Conservation (phyloP, 2,329 filamentous ascomycete genomes). For the Calonectria naviculata region DNA sequence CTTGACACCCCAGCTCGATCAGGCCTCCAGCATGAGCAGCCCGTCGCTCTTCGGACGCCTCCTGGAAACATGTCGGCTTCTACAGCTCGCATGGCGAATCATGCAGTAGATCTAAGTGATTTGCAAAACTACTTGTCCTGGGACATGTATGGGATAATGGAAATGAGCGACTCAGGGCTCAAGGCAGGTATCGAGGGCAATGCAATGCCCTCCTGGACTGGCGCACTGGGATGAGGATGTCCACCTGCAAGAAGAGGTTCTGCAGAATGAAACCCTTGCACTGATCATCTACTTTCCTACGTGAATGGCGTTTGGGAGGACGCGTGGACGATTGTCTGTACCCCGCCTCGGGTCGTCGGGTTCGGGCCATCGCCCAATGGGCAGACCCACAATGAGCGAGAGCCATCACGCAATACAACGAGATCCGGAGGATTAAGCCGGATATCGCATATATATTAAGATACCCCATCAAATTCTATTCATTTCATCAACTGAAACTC, state of each 20-base stretch:
- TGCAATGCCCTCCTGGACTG: slow-evolving; percentile 44
- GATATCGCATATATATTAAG: not conserved
- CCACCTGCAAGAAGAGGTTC: not conserved
- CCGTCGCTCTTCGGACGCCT: slow-evolving; percentile 41
- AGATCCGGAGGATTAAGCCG: not conserved
- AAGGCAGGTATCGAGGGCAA: slow-evolving; percentile 50
- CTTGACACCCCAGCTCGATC: slow-evolving; percentile 39
- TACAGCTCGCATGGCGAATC: slow-evolving; percentile 45
- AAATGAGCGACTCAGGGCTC: slow-evolving; percentile 50
- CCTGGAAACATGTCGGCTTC: slow-evolving; percentile 25
- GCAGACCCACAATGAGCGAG: slow-evolving; percentile 3
- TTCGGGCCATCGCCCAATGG: slow-evolving; percentile 32
- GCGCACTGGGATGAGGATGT: slow-evolving; percentile 29
- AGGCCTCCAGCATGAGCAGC: slow-evolving; percentile 51
- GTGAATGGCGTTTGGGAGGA: not conserved
- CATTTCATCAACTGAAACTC: not conserved
- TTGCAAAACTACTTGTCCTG: slow-evolving; percentile 52
- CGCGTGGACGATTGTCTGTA: slow-evolving; percentile 8
- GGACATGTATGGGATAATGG: slow-evolving; percentile 55
- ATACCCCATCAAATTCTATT: not conserved
- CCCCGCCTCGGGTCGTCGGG: slow-evolving; percentile 29
- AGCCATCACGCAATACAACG: slow-evolving; percentile 28
- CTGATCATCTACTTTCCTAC: not conserved
- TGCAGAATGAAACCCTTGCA: not conserved
- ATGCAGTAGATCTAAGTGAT: slow-evolving; percentile 51